Evolutionary conservation across 768 basidiomycete genomes (phyloP), one percentile per base, ranked within the genome.

Genomic region (Pholiota molesta): DNA sequence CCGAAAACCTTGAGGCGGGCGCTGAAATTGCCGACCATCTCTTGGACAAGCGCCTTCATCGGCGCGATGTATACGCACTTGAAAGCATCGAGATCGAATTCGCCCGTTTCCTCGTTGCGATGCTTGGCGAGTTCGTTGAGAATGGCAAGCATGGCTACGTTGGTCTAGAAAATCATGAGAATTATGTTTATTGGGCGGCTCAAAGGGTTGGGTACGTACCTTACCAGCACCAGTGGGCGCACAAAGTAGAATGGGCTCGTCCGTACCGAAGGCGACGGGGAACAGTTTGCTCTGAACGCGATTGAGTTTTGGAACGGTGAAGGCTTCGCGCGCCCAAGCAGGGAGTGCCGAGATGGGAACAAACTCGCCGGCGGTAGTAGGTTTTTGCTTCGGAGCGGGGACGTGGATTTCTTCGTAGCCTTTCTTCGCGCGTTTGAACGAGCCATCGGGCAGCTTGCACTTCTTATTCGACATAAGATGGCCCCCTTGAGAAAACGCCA

Each of bases 401-500:
- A 99, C 93, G 65, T 98, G 95, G 33, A 99, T 96, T 74, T 99
- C 97, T 73, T 99, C 97, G 73, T 92, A 98, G 1, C 97, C 95
- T 74, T 99, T 99, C 76, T 91, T 89, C 17, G 92, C 85, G 51
- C 97, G 90, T 78, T 99, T 99, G 84, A 98, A 96, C 16, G 95
- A 97, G 4, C 97, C 97, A 42, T 97, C 95, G 0, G 97, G 97
- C 3, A 99, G 87, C 73, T 96, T 97, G 78, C 91, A 93, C 78
- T 98, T 98, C 77, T 98, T 98, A 80, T 99, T 98, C 16, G 94
- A 94, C 97, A 99, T 99, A 63, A 98, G 78, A 63, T 98, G 96
- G 0, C 94, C 95, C 23, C 96, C 97, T 69, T 98, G 95, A 51
- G 88, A 87, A 77, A 99, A 99, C n/a, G 93, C 90, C 90, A 99